A percentile compares a stretch with the other conserved stretches of the same genome.
phyloP scores from a whole-genome alignment of 441 rosid species.

The Pelargonium fulgidum region DNA sequence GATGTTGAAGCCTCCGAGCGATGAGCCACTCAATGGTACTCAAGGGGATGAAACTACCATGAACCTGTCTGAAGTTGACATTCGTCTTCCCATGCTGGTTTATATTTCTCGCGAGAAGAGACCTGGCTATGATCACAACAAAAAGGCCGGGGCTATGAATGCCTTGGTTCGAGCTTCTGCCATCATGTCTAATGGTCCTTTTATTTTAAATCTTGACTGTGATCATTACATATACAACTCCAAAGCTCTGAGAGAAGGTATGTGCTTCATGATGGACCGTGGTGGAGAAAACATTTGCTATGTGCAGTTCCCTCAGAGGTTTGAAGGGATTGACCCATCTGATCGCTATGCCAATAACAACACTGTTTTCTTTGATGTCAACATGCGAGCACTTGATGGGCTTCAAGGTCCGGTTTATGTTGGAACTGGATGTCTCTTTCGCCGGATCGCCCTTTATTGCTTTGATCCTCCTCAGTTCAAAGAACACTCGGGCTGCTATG shows the following conservation, averaged over 20 bases:
- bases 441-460: slow-evolving; percentile 80
- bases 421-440: slow-evolving; percentile 83
- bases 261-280: slow-evolving; percentile 90
- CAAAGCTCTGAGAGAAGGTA: slow-evolving; percentile 74
- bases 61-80: slow-evolving; percentile 60
- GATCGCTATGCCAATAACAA: slow-evolving; percentile 88
- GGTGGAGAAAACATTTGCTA: slow-evolving; percentile 74
- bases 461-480: slow-evolving; percentile 70
- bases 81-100: slow-evolving; percentile 67
- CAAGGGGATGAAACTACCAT: slow-evolving; percentile 45
- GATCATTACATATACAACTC: slow-evolving; percentile 83
- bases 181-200: slow-evolving; percentile 85
- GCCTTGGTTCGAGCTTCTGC: slow-evolving; percentile 75
- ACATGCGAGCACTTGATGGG: slow-evolving; percentile 87
- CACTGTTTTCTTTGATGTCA: slow-evolving; percentile 82
- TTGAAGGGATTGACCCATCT: slow-evolving; percentile 79
- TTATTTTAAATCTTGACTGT: slow-evolving; percentile 75
- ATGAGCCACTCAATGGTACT: slow-evolving; percentile 37
- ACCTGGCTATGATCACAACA: slow-evolving; percentile 78
- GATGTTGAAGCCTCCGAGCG: slow-evolving; percentile 65
- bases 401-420: slow-evolving; percentile 86
- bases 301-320: slow-evolving; percentile 86
- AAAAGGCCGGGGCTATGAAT: slow-evolving; percentile 92
- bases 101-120: slow-evolving; percentile 78
- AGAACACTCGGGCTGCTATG: slow-evolving; percentile 63